Evolutionary conservation across 148 eudicot species (phyloP), one percentile per base, ranked within the genome.

Genomic region (Nyssa sinensis): DNA sequence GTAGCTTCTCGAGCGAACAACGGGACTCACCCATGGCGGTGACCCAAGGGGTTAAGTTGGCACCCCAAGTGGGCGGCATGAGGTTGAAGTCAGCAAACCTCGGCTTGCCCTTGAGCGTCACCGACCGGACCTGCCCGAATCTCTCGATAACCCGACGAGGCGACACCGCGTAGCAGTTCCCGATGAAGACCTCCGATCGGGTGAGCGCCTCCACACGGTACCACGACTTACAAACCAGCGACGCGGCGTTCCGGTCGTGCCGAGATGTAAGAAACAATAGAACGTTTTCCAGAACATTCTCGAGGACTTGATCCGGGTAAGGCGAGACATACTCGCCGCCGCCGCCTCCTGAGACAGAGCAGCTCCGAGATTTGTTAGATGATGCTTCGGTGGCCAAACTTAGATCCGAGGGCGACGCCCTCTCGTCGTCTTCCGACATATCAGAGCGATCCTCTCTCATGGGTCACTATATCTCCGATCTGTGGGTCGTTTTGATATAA

Each of bases 211-310:
- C 97, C 0, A 85, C 86, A 0, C 83, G 83, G 81, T 78, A 88
- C 97, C 97, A 92, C 4, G 97, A 86, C 35, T 81, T 86, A 76
- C 91, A 88, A 0, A 92, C 97, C 0, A 90, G 39, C 0, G 97
- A 90, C 1, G 80, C 94, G 0, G 94, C 65, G 94, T 85, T 88
- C 1, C 94, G 84, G 79, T 92, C 94, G 0, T 74, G 78, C 35
- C 88, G 84, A 13, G 69, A 67, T 0, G 91, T 88, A 2, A 92
- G 80, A 85, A 84, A 84, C 47, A 78, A 79, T 24, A 92, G 87
- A 0, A 92, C 93, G 83, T 82, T 85, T 19, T 92, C 97, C 0
- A 92, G 81, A 0, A 92, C 97, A 83, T 92, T 92, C 77, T 92
- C 97, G 19, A 92, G 79, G 0, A 90, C 89, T 44, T 92, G 89